These are phyloP conservation scores for Gaeumannomyces tritici DNA, from an alignment of 2,329 filamentous ascomycete species.

Conservation along the genomic window DNA sequence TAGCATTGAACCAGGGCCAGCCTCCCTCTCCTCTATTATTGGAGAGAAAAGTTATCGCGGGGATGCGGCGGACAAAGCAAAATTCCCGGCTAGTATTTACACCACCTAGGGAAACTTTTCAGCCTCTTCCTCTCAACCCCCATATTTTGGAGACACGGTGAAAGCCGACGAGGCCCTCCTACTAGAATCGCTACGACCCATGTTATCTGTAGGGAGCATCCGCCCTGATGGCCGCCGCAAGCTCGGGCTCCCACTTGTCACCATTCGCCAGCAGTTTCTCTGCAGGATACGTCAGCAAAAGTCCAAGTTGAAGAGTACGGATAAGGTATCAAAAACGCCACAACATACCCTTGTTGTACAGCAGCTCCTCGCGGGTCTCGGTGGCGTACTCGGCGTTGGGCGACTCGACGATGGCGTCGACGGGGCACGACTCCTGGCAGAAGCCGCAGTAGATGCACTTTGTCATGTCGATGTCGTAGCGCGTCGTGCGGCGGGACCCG, in stretches of 20 bases:
- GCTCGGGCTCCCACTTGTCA: slow-evolving; percentile 96
- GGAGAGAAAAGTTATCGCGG: too few species aligned
- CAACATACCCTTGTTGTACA: slow-evolving; percentile 79
- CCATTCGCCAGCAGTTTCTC: slow-evolving; percentile 84
- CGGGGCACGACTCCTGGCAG: slow-evolving; percentile 97
- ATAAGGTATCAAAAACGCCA: background rate
- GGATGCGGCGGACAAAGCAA: background rate
- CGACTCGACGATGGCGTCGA: slow-evolving; percentile 74
- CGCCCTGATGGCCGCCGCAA: slow-evolving; percentile 83
- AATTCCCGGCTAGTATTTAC: background rate
- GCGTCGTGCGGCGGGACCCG: slow-evolving; percentile 86
- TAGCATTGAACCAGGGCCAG: background rate
- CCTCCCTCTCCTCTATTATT: background rate
- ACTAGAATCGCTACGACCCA: background rate
- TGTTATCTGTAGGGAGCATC: slow-evolving; percentile 82
- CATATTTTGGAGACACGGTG: background rate
- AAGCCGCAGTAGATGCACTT: slow-evolving; percentile 99
- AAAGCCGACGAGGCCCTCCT: background rate
- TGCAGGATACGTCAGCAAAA: slow-evolving; percentile 18
- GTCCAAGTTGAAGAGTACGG: too few species aligned
- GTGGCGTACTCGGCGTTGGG: slow-evolving; percentile 55
- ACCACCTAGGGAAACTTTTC: background rate
- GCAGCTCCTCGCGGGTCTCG: slow-evolving; percentile 74
- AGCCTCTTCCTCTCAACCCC: too few species aligned
- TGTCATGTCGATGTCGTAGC: slow-evolving; percentile 99